Conservation (phyloP, 1,284 basidiomycete species). For the Trametes pubescens region DNA sequence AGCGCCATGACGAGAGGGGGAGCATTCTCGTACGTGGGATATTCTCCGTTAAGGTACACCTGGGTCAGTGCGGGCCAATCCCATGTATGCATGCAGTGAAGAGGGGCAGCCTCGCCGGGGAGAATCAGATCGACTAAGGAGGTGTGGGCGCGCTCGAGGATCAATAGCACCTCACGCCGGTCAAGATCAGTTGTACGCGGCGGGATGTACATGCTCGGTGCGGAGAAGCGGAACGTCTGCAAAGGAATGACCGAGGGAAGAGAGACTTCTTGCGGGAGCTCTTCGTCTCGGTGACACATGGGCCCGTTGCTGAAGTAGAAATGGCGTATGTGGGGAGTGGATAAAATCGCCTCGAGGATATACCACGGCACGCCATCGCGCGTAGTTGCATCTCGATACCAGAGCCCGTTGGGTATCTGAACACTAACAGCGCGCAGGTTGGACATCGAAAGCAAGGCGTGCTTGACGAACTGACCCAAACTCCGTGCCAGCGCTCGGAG, state of each 20-base stretch:
- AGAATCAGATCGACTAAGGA: background rate
- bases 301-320: background rate
- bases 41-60: background rate
- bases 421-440: background rate
- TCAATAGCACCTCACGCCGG: background rate
- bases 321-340: background rate
- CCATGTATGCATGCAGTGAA: background rate
- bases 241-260: background rate
- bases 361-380: conserved; percentile 1
- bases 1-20: background rate
- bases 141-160: background rate
- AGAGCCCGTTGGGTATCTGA: background rate
- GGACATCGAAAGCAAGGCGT: background rate
- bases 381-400: background rate
- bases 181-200: background rate
- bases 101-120: background rate
- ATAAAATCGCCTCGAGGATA: conserved; percentile 5
- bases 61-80: background rate
- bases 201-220: background rate
- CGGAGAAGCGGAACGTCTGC: background rate
- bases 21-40: background rate
- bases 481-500: background rate
- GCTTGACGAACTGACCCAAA: background rate
- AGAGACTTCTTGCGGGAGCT: background rate
- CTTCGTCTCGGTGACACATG: background rate